Percentiles rank a stretch among this genome's conserved stretches.
Conservation (phyloP, 768 basidiomycete genomes). For the Suillus alpinus region DNA sequence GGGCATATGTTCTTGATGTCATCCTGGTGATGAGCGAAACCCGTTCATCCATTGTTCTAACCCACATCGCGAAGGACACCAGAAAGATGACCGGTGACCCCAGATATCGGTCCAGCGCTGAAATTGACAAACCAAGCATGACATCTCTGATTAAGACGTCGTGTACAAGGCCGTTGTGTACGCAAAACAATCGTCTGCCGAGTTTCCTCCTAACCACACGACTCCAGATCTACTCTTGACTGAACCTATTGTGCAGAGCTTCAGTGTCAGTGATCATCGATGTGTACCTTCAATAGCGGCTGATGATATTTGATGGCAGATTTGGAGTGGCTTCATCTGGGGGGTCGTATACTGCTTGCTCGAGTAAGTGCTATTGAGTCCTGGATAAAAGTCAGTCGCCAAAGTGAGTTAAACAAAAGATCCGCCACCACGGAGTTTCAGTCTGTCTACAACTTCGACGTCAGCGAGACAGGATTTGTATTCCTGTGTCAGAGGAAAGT, state of each 20-base stretch:
- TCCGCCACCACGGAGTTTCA: neutral
- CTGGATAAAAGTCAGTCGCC: neutral
- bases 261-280: conserved; percentile 48
- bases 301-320: conserved; percentile 28
- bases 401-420: conserved; percentile 14
- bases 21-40: conserved; percentile 66
- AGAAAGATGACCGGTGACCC: conserved; percentile 63
- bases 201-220: conserved; percentile 1
- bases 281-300: neutral
- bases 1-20: conserved; percentile 44
- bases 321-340: conserved; percentile 69
- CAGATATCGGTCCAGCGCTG: conserved; percentile 57
- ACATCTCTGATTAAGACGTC: conserved; percentile 59
- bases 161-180: conserved; percentile 65
- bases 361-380: conserved; percentile 33
- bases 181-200: conserved; percentile 22
- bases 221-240: conserved; percentile 9
- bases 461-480: neutral
- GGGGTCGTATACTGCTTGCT: conserved; percentile 67
- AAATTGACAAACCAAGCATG: conserved; percentile 56
- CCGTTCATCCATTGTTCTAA: conserved; percentile 63
- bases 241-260: conserved; percentile 68
- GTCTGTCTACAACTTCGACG: neutral
- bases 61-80: conserved; percentile 52
- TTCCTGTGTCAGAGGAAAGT: conserved; percentile 45